Evolutionary conservation across 148 eudicot species (phyloP), one percentile per base, ranked within the genome.

Genomic region (Diospyros lotus): DNA sequence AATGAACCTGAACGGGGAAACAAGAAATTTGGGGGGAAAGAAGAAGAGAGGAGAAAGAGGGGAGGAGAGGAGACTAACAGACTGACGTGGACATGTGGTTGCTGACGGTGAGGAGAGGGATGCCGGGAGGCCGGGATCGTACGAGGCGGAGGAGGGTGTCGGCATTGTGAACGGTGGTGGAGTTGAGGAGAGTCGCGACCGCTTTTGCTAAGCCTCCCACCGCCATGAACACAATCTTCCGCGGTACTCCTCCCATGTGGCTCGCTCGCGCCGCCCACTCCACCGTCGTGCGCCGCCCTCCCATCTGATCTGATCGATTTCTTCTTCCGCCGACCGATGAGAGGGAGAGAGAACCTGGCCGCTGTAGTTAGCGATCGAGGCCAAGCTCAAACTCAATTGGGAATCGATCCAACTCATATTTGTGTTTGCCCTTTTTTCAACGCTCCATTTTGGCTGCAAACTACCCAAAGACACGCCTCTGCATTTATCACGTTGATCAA

Each of bases 41-140:
- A 28, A 28, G 28, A 28, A 28, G 28, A 28, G 28, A 28, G 28
- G 28, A 28, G 28, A 28, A 28, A 28, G 28, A 4, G 15, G n/a
- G 45, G 52, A 55, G 60, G 64, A 9, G 50, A 56, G 60, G 78
- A 74, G 66, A 77, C 78, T 48, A 45, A 80, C 67, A 51, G 81
- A 82, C 83, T 82, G 45, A 94, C 97, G 98, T 94, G 84, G 98
- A 94, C 91, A 94, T 87, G 84, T 94, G 98, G 61, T 94, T 94
- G 87, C 97, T 92, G 82, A 94, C 92, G 71, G 97, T 94, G 82
- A 94, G 75, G 69, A 94, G 96, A 17, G 98, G 97, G 15, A 92
- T 85, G 62, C 86, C 86, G 61, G 79, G 78, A 64, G 96, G 92
- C 3, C 98, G 91, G 76, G 84, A 83, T 18, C 91, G 88, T 56